Base-by-base conservation (phyloP, 148 eudicot species). In the Heliosperma pusillum region DNA sequence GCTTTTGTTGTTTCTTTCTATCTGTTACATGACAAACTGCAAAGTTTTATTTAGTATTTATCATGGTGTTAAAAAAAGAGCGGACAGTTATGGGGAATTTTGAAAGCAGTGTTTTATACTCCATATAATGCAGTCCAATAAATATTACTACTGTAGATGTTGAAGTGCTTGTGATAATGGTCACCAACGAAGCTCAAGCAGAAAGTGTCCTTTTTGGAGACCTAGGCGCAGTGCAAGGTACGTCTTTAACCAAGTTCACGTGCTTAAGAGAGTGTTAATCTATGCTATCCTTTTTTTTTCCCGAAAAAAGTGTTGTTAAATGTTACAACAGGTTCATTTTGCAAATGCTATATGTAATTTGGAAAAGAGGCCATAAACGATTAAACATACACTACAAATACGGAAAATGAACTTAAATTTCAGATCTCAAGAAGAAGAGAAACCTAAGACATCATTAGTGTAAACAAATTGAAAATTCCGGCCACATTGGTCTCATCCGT, bases 161-260 rank as follows among this genome's bases (percentile, higher is more conserved):
- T 21, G 97, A 96, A 69, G 90, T 96, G 85, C 90, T 96, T 76
- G 83, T 96, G 75, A 77, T 96, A 79, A 96, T 96, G 99, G 99
- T 96, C 73, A 88, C 99, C 70, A 96, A 92, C 84, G 97, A 92
- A 92, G 83, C 80, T 89, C 99, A 96, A 82, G 99, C 97, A 67
- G 99, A 96, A 86, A 83, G 86, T 87, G 95, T 90, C 81, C 87
- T 96, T 22, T 96, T 83, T 83, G 99, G 99, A 74, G 86, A 89
- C 56, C 74, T 58, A 62, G 97, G 97, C 45, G 97, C 97, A 73
- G 89, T 96, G 62, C 82, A 88, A 88, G 97, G 99, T 92, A 86
- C 27, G 73, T 44, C 66, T 74, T 70, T 56, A 26, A 4, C 52
- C 27, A 10, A 47, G 50, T 62, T 60, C 21, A 29, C 57, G 45